Conservation (phyloP, 805 yeast species). For the Metschnikowia anglica region DNA sequence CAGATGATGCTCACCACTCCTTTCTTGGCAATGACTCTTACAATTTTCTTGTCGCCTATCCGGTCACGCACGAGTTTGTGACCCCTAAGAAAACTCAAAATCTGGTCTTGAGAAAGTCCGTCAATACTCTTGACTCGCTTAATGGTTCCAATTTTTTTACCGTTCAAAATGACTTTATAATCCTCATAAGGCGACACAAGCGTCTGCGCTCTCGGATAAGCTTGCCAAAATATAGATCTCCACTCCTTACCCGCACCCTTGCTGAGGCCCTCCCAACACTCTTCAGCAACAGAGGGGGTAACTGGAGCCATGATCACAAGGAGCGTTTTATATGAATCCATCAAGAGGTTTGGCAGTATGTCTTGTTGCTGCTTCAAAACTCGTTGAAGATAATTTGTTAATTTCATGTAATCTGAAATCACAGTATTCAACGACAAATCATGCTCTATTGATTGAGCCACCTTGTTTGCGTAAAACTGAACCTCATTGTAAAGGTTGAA, state of each 20-base stretch:
- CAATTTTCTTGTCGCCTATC: constrained; percentile 42
- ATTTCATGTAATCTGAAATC: constrained; percentile 86
- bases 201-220: constrained; percentile 62
- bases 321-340: constrained; percentile 52
- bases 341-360: constrained; percentile 41
- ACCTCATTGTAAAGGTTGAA: constrained; percentile 56
- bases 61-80: constrained; percentile 30
- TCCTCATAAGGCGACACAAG: constrained; percentile 39
- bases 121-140: constrained; percentile 40
- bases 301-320: constrained; percentile 74
- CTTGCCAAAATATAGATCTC: constrained; percentile 52
- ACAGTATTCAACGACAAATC: constrained; percentile 76
- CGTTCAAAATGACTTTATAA: constrained; percentile 70
- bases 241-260: constrained; percentile 27
- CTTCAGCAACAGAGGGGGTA: constrained; percentile 80
- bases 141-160: constrained; percentile 57
- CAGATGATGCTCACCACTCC: constrained; percentile 45
- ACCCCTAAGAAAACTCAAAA: constrained; percentile 47
- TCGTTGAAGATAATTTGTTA: constrained; percentile 50
- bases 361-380: constrained; percentile 35
- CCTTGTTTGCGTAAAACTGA: constrained; percentile 45
- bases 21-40: constrained; percentile 55
- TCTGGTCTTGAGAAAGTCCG: constrained; percentile 34
- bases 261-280: constrained; percentile 57
- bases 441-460: constrained; percentile 59